phyloP scores from a whole-genome alignment of 257 asterid genomes.

The Jacaranda mimosifolia region DNA sequence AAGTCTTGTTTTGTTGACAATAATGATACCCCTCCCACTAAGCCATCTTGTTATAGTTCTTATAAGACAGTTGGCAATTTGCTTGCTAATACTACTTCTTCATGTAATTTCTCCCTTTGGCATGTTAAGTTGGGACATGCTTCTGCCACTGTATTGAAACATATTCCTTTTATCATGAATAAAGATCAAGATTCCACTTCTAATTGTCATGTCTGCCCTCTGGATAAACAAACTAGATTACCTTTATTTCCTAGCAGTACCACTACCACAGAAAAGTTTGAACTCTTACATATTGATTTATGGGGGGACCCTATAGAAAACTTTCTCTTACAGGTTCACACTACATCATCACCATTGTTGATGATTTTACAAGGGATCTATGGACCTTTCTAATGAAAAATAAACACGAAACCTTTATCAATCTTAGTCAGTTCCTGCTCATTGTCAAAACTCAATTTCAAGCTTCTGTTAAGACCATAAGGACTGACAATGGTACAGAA shows the following conservation, averaged over 20 bases:
- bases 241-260: not conserved
- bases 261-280: not conserved
- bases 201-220: slow-evolving; percentile 12
- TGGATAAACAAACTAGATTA: not conserved
- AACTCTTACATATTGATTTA: slow-evolving; percentile 4
- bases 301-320: not conserved
- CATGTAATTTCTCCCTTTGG: too few relatives aligned
- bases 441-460: slow-evolving; percentile 5
- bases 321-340: not conserved
- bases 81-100: too few relatives aligned
- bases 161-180: too few relatives aligned
- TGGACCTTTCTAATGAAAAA: not conserved
- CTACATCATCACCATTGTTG: slow-evolving; percentile 15
- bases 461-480: not conserved
- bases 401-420: not conserved
- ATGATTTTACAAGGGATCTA: not conserved
- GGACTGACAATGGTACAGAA: not conserved
- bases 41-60: too few relatives aligned
- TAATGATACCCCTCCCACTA: too few relatives aligned
- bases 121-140: too few relatives aligned
- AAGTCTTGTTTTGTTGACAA: too few relatives aligned
- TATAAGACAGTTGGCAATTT: too few relatives aligned
- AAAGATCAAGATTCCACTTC: too few relatives aligned
- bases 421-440: not conserved
- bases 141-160: too few relatives aligned